Evolutionary conservation across 139 green algal species (phyloP), one percentile per base, ranked within the genome.

Genomic region (Closterium sp.): DNA sequence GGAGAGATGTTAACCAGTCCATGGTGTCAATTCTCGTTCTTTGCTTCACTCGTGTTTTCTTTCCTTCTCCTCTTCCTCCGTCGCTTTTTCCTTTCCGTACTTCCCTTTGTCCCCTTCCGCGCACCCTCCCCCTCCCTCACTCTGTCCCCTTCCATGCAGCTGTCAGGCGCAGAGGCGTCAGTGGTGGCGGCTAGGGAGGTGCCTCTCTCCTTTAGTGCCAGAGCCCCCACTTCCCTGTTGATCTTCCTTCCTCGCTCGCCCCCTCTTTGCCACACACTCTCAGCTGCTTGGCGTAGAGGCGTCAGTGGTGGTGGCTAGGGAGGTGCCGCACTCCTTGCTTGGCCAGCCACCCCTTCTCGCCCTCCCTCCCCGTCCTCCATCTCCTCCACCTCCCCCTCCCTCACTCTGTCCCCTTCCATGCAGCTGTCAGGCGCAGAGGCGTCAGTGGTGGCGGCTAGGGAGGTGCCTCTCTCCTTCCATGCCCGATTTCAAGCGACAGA

Each of bases 401-500:
- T n/a, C n/a, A n/a, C n/a, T n/a, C n/a, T n/a, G n/a, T n/a, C n/a
- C n/a, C n/a, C n/a, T n/a, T n/a, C n/a, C n/a, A n/a, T n/a, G n/a
- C n/a, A n/a, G n/a, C n/a, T n/a, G n/a, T n/a, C n/a, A n/a, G n/a
- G n/a, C n/a, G n/a, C n/a, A n/a, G n/a, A 93, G 28, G 86, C 92
- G 87, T 88, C 86, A 16, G 35, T 92, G 36, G n/a, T 25, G 12
- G 84, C 7, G 30, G 90, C 33, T 0, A 33, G 6, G 38, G 38
- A 66, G 38, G 38, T 66, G 38, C 38, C 38, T 66, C 38, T 66
- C 9, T 66, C 38, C 33, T 92, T 93, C 30, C 90, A 93, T 16
- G 86, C 90, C 33, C 86, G 90, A 28, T 93, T 93, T 16, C 34
- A 64, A 7, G 90, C 90, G 10, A 16, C 33, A 3, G 86, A 93